Conservation (phyloP, 78 protist species). For the Protostelium mycophagum region DNA sequence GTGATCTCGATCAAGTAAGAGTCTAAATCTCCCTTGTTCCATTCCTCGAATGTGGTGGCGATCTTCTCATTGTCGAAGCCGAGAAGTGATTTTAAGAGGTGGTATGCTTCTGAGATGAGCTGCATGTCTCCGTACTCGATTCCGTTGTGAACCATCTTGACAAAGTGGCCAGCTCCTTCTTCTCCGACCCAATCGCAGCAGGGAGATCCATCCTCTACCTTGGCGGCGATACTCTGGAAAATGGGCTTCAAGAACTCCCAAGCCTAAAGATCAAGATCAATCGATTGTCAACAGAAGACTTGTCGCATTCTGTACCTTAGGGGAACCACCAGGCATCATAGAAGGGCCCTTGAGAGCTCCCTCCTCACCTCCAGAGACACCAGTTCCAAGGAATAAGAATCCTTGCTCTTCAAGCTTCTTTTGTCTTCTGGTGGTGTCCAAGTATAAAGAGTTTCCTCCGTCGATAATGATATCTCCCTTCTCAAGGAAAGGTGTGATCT, state of each 20-base stretch:
- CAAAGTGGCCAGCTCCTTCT: slow-evolving; percentile 97
- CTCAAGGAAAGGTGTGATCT: slow-evolving; percentile 57
- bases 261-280: slow-evolving; percentile 10
- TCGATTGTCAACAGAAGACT: too few species aligned
- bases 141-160: slow-evolving; percentile 98
- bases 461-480: slow-evolving; percentile 91
- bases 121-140: slow-evolving; percentile 98
- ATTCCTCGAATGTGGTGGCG: slow-evolving; percentile 66
- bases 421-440: slow-evolving; percentile 74
- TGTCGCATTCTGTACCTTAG: slow-evolving; percentile 41
- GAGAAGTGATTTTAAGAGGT: slow-evolving; percentile 47
- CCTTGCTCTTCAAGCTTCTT: slow-evolving; percentile 60
- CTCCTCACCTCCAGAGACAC: slow-evolving; percentile 98
- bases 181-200: slow-evolving; percentile 90
- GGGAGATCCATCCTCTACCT: slow-evolving; percentile 75
- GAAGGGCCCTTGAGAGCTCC: slow-evolving; percentile 97
- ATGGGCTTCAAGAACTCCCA: slow-evolving; percentile 68
- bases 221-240: slow-evolving; percentile 73
- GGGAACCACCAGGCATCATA: slow-evolving; percentile 96
- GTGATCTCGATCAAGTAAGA: slow-evolving; percentile 93
- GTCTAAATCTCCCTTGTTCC: slow-evolving; percentile 87
- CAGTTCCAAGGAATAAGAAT: slow-evolving; percentile 83
- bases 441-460: slow-evolving; percentile 92
- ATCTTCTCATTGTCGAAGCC: slow-evolving; percentile 73
- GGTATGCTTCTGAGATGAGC: slow-evolving; percentile 85